Evolutionary conservation across 208 protist species (phyloP).

Genomic region (Acanthamoeba quina): DNA sequence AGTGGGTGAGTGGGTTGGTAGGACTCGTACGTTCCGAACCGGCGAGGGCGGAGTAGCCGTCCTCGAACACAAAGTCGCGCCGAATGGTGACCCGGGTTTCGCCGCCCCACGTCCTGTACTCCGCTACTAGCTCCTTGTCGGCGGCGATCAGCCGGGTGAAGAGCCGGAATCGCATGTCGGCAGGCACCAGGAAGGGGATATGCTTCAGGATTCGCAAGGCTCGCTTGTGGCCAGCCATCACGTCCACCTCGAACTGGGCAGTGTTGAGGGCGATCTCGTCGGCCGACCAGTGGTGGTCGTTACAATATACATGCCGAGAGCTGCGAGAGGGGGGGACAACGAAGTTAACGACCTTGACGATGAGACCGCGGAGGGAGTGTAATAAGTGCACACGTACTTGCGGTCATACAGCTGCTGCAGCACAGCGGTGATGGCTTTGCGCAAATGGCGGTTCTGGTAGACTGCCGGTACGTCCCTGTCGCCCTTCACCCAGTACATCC

Average conservation of each 20-base stretch:
- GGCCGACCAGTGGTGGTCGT: constrained; percentile 21
- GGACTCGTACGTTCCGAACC: constrained; percentile 6
- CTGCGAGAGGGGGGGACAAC: not conserved
- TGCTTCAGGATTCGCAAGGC: constrained; percentile 76
- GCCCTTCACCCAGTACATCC: constrained; percentile 60
- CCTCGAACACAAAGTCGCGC: constrained; percentile 91
- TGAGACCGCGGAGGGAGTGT: no score
- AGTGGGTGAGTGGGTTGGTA: no score
- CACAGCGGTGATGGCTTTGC: constrained; percentile 55
- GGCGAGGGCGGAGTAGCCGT: constrained; percentile 90
- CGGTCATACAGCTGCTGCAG: constrained; percentile 60
- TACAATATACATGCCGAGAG: constrained; percentile 47
- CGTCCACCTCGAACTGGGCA: constrained; percentile 6
- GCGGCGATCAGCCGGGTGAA: constrained; percentile 74
- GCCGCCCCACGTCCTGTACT: not conserved
- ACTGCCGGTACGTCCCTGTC: constrained; percentile 19
- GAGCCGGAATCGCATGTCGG: constrained; percentile 78
- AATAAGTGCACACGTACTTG: constrained; percentile 15
- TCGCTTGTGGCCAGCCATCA: constrained; percentile 7
- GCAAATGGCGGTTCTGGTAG: constrained; percentile 5
- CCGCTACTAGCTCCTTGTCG: constrained; percentile 58
- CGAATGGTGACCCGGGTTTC: constrained; percentile 77
- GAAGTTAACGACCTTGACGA: not conserved
- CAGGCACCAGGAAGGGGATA: constrained; percentile 84
- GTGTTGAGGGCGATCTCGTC: constrained; percentile 49